phyloP scores from a whole-genome alignment of 495 filamentous ascomycete genomes.

The Aspergillus sclerotioniger region DNA sequence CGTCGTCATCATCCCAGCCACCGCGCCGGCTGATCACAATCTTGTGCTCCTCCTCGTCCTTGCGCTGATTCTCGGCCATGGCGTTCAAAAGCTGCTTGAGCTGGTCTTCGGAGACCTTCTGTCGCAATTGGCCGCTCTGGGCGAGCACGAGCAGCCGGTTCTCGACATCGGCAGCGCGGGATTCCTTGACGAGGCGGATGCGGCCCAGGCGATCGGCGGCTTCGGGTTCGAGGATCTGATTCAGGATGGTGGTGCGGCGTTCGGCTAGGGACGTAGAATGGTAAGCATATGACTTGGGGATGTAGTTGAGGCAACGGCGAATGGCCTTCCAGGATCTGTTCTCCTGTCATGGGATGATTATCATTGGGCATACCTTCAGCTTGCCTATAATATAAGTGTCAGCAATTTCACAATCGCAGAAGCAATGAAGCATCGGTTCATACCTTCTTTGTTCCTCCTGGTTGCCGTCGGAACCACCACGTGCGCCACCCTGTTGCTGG shows the following conservation, averaged over 20 bases:
- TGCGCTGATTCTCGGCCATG: conserved; percentile 67
- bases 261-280: conserved; percentile 27
- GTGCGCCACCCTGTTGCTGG: conserved; percentile 60
- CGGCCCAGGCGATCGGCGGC: conserved; percentile 90
- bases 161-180: conserved; percentile 85
- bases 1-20: conserved; percentile 86
- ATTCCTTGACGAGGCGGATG: conserved; percentile 93
- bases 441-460: conserved; percentile 66
- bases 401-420: not conserved
- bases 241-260: conserved; percentile 69
- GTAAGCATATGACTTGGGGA: not conserved
- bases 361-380: conserved; percentile 57
- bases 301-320: conserved; percentile 5
- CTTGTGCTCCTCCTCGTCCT: conserved; percentile 64
- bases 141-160: conserved; percentile 91
- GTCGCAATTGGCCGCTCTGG: conserved; percentile 76
- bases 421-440: conserved; percentile 12
- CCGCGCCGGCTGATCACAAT: conserved; percentile 79
- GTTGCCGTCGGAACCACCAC: conserved; percentile 47
- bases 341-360: not conserved
- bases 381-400: conserved; percentile 43
- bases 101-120: conserved; percentile 88
- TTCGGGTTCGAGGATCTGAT: conserved; percentile 90
- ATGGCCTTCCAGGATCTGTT: not conserved
- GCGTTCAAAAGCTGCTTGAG: conserved; percentile 86